Evolutionary conservation across 1,284 basidiomycete genomes (phyloP), one percentile per base, ranked within the genome.

Genomic region (Taiwanofungus camphoratus): DNA sequence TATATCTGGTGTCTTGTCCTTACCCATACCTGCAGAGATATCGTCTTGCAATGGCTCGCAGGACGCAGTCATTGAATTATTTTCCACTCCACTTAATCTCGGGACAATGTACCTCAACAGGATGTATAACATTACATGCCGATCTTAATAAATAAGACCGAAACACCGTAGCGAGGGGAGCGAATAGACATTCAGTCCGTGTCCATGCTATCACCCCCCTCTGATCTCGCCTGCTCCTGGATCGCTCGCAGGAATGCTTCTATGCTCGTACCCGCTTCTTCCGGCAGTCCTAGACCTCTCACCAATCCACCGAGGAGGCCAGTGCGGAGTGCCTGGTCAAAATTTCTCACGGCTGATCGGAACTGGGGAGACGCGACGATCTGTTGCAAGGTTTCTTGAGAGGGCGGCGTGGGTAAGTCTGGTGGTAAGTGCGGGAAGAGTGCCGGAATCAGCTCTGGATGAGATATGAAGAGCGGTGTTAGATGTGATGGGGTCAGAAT

Each of bases 341-440:
- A 75, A 54, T 73, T 83, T 2, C 74, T 64, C 12, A 90, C 84
- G 16, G 75, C 73, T 2, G 66, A 57, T 32, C 77, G 75, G 59
- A 83, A 82, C 44, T 77, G 80, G 1, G 76, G 73, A 6, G 75
- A 77, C 34, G 68, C 64, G 41, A 77, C 71, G 50, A 79, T 73
- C 18, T 67, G 69, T 39, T 72, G 71, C 3, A 91, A 64, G 8
- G 66, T 75, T 45, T 87, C 84, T 2, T 75, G 67, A 2, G 79
- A 80, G 6, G 82, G 81, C 11, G 74, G 75, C 18, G 69, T 61
- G 1, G 82, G 82, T 5, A 87, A 68, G 63, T 87, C 85, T 8
- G 82, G 69, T 2, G 87, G 86, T 22, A 90, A 74, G 53, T 87
- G 77, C 6, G 87, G 87, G 60, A 87, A 87, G 45, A 90, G 69